phyloP scores from a whole-genome alignment of 176 grass and related monocot genomes.

The sorghum (Sorghum bicolor) region DNA sequence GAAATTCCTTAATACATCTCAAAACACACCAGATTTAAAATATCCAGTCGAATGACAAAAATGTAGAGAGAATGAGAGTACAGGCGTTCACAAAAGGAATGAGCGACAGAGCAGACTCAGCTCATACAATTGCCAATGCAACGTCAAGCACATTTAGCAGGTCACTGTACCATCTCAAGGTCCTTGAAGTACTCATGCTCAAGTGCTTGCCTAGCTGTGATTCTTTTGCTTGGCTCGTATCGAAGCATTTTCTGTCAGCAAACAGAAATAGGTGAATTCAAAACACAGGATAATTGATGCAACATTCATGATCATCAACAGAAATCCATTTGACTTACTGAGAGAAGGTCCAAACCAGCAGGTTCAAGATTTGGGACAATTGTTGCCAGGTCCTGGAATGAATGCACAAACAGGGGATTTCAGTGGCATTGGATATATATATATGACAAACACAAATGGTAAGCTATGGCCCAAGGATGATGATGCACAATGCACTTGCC shows the following conservation, averaged over 20 bases:
- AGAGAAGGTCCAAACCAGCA: constrained; percentile 79
- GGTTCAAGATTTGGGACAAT: constrained; percentile 78
- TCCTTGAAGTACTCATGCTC: constrained; percentile 95
- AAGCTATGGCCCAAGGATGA: background rate
- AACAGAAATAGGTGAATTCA: background rate
- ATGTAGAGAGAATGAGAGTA: background rate
- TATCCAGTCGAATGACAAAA: constrained; percentile 41
- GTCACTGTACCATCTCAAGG: constrained; percentile 62
- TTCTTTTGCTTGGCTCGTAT: constrained; percentile 84
- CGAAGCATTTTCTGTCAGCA: constrained; percentile 76
- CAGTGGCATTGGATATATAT: background rate
- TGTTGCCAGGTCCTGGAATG: constrained; percentile 58
- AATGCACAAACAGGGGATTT: background rate
- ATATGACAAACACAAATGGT: background rate
- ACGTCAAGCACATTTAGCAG: constrained; percentile 9
- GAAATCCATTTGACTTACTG: constrained; percentile 51
- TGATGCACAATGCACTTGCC: background rate
- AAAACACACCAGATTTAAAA: constrained; percentile 43
- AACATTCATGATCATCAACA: background rate
- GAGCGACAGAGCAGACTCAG: constrained; percentile 19
- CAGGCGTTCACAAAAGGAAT: constrained; percentile 30
- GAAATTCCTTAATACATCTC: constrained; percentile 41
- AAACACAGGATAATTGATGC: background rate
- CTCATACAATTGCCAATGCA: constrained; percentile 39
- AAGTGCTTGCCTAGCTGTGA: constrained; percentile 80